A percentile compares a stretch with the other conserved stretches of the same genome.
These are phyloP conservation scores for Arabidopsis lyrata DNA, from an alignment of 441 rosid genomes.

Conservation along the genomic window DNA sequence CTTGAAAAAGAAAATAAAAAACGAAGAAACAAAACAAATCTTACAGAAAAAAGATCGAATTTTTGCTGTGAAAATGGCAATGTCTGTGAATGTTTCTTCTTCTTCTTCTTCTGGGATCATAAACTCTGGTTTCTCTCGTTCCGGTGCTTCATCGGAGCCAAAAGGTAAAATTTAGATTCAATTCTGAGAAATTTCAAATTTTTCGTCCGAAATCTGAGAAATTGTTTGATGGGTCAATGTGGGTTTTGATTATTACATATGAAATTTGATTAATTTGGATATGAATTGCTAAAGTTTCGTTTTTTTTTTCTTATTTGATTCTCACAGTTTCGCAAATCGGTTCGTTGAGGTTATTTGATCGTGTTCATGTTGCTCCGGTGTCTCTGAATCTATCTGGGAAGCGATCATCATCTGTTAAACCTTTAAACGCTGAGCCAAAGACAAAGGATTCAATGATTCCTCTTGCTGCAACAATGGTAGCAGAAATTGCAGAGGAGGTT, in stretches of 20 bases:
- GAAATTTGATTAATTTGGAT: neutral
- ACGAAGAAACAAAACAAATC: neutral
- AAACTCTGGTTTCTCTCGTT: conserved; percentile 51
- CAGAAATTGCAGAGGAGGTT: conserved; percentile 39
- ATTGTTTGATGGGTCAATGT: conserved; percentile 17
- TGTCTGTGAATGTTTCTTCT: conserved; percentile 60
- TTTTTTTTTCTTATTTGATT: neutral
- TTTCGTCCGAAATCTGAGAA: neutral
- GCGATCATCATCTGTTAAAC: conserved; percentile 52
- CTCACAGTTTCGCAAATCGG: conserved; percentile 64
- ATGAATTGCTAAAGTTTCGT: neutral
- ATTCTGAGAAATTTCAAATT: neutral
- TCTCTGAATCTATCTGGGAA: conserved; percentile 52
- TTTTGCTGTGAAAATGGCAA: conserved; percentile 54
- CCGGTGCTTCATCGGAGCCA: conserved; percentile 48
- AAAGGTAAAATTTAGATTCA: conserved; percentile 51
- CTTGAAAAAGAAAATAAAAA: neutral
- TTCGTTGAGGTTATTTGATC: conserved; percentile 58
- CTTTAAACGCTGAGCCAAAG: conserved; percentile 70
- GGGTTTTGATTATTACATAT: neutral
- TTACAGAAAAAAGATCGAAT: neutral
- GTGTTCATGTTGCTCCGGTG: conserved; percentile 38
- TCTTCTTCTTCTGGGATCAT: conserved; percentile 51
- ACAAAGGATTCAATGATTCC: conserved; percentile 59
- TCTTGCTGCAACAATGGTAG: conserved; percentile 62